These are phyloP conservation scores for Trametes villosa DNA, from an alignment of 768 basidiomycete genomes.

Conservation along the genomic window DNA sequence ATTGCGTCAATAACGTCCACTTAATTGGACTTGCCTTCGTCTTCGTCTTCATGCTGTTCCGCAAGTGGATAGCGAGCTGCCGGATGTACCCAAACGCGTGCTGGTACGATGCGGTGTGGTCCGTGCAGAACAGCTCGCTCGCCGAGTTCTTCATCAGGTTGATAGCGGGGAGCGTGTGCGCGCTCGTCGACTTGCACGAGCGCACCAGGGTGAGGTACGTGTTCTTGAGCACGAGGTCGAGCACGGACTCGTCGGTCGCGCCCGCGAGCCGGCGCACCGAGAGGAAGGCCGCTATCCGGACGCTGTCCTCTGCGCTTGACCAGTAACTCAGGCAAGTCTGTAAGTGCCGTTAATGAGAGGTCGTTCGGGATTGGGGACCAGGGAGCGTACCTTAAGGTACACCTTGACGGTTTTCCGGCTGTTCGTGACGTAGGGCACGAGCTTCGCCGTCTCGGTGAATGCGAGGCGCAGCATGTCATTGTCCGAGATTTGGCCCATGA, in stretches of 20 bases:
- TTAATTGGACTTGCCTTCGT: slow-evolving; percentile 62
- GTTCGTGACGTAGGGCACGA: slow-evolving; percentile 85
- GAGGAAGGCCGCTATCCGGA: slow-evolving; percentile 85
- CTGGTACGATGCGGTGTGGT: slow-evolving; percentile 79
- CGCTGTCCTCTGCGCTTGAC: slow-evolving; percentile 79
- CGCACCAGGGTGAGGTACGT: slow-evolving; percentile 89
- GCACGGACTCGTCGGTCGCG: slow-evolving; percentile 74
- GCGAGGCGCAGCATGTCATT: slow-evolving; percentile 68
- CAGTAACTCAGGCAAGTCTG: slow-evolving; percentile 86
- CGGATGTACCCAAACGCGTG: slow-evolving; percentile 97
- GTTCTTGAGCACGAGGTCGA: slow-evolving; percentile 89
- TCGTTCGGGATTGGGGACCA: not conserved
- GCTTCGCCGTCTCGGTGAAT: slow-evolving; percentile 82
- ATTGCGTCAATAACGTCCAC: not conserved
- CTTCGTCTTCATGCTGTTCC: slow-evolving; percentile 89
- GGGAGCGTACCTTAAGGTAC: slow-evolving; percentile 74
- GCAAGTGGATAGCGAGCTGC: slow-evolving; percentile 89
- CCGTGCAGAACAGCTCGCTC: slow-evolving; percentile 84
- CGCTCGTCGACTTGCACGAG: slow-evolving; percentile 81
- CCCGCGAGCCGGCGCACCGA: slow-evolving; percentile 81
- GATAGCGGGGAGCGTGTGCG: slow-evolving; percentile 87
- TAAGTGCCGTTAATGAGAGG: not conserved
- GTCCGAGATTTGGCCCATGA: slow-evolving; percentile 78
- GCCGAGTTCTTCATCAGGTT: slow-evolving; percentile 99
- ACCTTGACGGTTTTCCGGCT: slow-evolving; percentile 84